Conservation (phyloP, 2,329 filamentous ascomycete species). For the Penicillium decumbens region DNA sequence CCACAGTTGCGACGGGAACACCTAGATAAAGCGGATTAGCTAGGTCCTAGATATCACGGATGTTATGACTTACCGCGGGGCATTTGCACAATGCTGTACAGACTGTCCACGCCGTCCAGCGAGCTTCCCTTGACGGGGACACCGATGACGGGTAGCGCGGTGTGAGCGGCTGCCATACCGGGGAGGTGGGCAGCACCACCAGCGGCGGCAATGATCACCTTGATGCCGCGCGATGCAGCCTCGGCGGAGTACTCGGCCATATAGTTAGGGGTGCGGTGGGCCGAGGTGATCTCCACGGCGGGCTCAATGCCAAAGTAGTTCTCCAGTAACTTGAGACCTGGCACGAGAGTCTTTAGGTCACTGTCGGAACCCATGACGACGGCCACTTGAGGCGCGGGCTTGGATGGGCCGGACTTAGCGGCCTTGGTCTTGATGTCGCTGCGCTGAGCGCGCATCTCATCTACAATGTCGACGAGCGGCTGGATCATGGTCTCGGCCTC, state of each 20-base stretch:
- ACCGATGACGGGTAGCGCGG: slow-evolving; percentile 68
- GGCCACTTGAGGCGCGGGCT: slow-evolving; percentile 38
- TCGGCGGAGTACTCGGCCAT: slow-evolving; percentile 65
- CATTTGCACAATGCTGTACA: slow-evolving; percentile 74
- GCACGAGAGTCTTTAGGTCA: slow-evolving; percentile 44
- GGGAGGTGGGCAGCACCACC: slow-evolving; percentile 69
- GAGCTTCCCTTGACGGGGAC: slow-evolving; percentile 71
- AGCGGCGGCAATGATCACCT: slow-evolving; percentile 70
- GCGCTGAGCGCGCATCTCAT: slow-evolving; percentile 67
- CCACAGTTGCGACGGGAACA: slow-evolving; percentile 69
- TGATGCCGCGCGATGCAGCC: slow-evolving; percentile 62
- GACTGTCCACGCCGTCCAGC: slow-evolving; percentile 65
- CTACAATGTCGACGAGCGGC: slow-evolving; percentile 68
- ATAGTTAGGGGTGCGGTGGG: slow-evolving; percentile 64
- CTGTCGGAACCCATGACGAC: slow-evolving; percentile 50
- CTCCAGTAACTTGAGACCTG: slow-evolving; percentile 42
- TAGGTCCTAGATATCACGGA: not conserved
- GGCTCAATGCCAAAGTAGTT: slow-evolving; percentile 43
- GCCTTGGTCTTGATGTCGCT: slow-evolving; percentile 34
- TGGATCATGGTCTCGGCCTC: slow-evolving; percentile 65
- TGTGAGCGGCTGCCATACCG: slow-evolving; percentile 70
- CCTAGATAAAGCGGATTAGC: slow-evolving; percentile 45
- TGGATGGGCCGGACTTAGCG: slow-evolving; percentile 28
- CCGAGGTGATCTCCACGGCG: slow-evolving; percentile 46
- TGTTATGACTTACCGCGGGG: slow-evolving; percentile 50